A percentile compares a stretch with the other conserved stretches of the same genome.
Conservation (phyloP, 176 grass and related monocot species). For the Puya raimondii region DNA sequence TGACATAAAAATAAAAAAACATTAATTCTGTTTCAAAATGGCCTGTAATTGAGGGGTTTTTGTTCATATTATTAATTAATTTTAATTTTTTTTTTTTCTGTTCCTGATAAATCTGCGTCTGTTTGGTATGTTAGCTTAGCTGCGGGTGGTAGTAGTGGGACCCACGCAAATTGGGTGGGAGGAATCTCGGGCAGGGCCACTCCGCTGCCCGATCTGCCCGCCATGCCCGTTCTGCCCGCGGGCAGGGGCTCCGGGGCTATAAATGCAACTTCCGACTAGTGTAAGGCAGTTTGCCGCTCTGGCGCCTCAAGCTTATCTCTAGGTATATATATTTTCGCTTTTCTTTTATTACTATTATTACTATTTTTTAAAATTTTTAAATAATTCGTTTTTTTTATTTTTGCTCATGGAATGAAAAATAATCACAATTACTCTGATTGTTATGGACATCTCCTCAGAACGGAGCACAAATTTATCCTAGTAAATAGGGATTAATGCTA, state of each 20-base stretch:
- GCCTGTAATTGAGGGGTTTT: no score
- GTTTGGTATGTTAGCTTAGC: neutral
- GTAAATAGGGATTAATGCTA: no score
- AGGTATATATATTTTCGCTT: neutral
- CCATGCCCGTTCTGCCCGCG: neutral
- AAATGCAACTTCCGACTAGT: neutral
- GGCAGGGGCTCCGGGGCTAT: neutral
- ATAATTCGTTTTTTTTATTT: neutral
- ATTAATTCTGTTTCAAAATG: no score
- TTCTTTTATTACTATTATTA: neutral
- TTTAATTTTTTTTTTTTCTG: no score
- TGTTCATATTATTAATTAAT: no score
- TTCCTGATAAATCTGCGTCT: no score
- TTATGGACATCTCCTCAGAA: no score
- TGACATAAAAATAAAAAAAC: no score
- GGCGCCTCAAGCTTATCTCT: neutral
- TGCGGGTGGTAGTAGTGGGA: neutral
- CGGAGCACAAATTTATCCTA: no score
- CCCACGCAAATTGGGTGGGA: neutral
- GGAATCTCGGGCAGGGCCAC: neutral
- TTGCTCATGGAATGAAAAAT: no score
- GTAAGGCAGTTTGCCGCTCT: neutral
- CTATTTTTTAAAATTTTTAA: neutral
- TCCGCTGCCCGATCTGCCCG: neutral
- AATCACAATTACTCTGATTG: no score